Evolutionary conservation across 2,329 filamentous ascomycete species (phyloP).

Genomic region (Beauveria scarabaeidicola): DNA sequence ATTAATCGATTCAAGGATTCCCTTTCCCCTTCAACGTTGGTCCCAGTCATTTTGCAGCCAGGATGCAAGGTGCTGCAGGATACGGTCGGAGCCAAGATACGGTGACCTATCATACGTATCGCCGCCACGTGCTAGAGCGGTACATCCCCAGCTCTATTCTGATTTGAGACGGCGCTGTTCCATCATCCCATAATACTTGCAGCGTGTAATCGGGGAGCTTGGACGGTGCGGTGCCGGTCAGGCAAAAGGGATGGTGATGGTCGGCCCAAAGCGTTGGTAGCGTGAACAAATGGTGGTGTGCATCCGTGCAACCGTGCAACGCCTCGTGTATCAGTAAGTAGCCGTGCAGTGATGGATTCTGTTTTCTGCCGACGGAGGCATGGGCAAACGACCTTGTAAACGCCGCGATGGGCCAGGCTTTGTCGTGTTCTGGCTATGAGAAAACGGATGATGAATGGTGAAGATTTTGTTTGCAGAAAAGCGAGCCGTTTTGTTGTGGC

Average conservation of each 20-base stretch:
- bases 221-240: not conserved
- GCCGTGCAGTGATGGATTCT: too few relatives aligned
- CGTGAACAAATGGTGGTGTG: not conserved
- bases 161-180: not conserved
- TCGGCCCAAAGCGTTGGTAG: not conserved
- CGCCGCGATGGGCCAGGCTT: too few relatives aligned
- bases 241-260: not conserved
- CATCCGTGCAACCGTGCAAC: not conserved
- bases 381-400: too few relatives aligned
- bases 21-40: not conserved
- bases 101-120: not conserved
- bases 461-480: not conserved
- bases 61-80: not conserved
- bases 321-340: too few relatives aligned
- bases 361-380: too few relatives aligned
- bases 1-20: not conserved
- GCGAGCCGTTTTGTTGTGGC: not conserved
- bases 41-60: not conserved
- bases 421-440: not conserved
- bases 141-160: not conserved
- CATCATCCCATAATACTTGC: conserved; percentile 2
- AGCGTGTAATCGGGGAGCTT: not conserved
- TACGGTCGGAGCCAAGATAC: not conserved
- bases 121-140: not conserved
- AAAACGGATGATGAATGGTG: not conserved